Conservation (phyloP, 2,329 filamentous ascomycete species). For the Daldinia sp. region DNA sequence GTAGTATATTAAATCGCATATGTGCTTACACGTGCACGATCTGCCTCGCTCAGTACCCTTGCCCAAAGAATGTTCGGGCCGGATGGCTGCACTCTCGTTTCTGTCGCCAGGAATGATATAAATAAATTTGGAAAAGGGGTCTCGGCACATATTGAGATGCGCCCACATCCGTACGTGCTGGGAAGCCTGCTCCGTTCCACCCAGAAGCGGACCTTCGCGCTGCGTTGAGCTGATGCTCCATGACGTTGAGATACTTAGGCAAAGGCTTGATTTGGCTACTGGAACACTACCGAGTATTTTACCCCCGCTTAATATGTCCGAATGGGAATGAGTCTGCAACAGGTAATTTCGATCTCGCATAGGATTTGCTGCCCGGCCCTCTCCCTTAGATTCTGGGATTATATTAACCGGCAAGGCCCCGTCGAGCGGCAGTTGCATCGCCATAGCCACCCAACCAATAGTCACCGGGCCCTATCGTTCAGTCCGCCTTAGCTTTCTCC, state of each 20-base stretch:
- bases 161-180: slow-evolving; percentile 4
- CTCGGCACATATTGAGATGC: slow-evolving; percentile 25
- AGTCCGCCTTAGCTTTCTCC: slow-evolving; percentile 45
- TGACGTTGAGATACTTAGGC: slow-evolving; percentile 29
- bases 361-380: slow-evolving; percentile 41
- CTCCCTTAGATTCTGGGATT: slow-evolving; percentile 24
- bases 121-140: slow-evolving; percentile 16
- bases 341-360: slow-evolving; percentile 41
- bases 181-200: slow-evolving; percentile 7
- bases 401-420: slow-evolving; percentile 44
- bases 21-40: slow-evolving; percentile 24
- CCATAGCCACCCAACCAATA: slow-evolving; percentile 38
- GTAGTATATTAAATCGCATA: slow-evolving; percentile 25
- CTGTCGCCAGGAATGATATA: slow-evolving; percentile 22
- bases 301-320: slow-evolving; percentile 42
- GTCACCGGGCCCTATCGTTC: slow-evolving; percentile 31
- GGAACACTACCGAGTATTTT: slow-evolving; percentile 36
- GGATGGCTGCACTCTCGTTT: slow-evolving; percentile 4
- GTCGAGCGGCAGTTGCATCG: slow-evolving; percentile 42
- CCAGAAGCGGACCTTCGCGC: slow-evolving; percentile 5
- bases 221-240: slow-evolving; percentile 5
- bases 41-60: neutral
- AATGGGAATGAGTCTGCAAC: slow-evolving; percentile 36
- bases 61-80: slow-evolving; percentile 14
- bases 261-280: slow-evolving; percentile 27